Evolutionary conservation across 2,329 filamentous ascomycete genomes (phyloP), one percentile per base, ranked within the genome.

Genomic region (Zarea fungicola): DNA sequence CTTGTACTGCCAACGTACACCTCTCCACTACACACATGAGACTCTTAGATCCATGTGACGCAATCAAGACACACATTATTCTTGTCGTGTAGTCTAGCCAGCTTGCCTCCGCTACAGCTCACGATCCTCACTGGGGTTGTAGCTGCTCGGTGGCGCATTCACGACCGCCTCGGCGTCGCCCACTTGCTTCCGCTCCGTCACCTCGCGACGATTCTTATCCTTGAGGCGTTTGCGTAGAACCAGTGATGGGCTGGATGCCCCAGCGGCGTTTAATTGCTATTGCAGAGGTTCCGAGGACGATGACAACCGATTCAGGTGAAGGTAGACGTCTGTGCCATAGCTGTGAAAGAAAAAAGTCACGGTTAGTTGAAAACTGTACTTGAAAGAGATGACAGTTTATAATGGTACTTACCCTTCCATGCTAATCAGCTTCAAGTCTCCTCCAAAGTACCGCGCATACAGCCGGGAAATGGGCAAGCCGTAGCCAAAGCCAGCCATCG

Each of bases 401-500:
- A n/a, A n/a, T n/a, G n/a, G n/a, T n/a, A 66, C 87, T 76, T 75
- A 96, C 89, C 93, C 93, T 76, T 99, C 93, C 93, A 99, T 99
- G 66, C 90, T 96, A 62, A 99, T 99, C 66, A 99, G 71, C 70
- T 97, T 97, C 60, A 99, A 68, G 67, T 99, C 93, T 51, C 93
- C 93, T 52, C 93, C 93, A 71, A 99, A 99, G 72, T 99, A 99
- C 56, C 93, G 78, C 48, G 93, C 93, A 62, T 99, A 99, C 45
- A 99, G 75, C 56, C 93, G 78, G 58, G 89, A 95, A 54, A 99
- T 97, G 0, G 93, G 93, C 56, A 99, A 66, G 14, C 93, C 93
- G 62, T 99, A 99, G n/a, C 93, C 93, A 63, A 97, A 99, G 2
- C 93, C 93, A 54, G 93, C 93, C 93, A 99, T 97, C 2, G 93